A percentile compares a stretch with the other conserved stretches of the same genome.
These are phyloP conservation scores for Schoenoplectus triqueter DNA, from an alignment of 202 grass and related monocot genomes.

Conservation along the genomic window DNA sequence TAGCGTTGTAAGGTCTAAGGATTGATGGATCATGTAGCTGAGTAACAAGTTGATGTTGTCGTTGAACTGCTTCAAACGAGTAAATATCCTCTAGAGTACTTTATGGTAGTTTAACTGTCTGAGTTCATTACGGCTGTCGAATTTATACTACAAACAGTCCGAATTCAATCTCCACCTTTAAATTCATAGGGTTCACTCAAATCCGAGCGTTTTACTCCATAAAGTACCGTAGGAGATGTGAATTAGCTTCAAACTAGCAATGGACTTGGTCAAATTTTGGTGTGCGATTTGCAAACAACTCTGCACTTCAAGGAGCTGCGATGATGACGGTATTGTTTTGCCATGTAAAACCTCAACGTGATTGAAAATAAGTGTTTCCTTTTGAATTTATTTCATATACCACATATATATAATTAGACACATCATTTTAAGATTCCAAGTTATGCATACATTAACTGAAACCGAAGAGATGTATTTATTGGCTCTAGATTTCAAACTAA, in stretches of 20 bases:
- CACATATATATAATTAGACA: neutral
- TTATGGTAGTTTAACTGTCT: too few relatives aligned
- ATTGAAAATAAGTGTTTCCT: neutral
- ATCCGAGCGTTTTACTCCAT: too few relatives aligned
- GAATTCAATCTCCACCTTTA: too few relatives aligned
- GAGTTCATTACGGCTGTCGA: too few relatives aligned
- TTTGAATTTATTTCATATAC: neutral
- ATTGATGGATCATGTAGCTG: neutral
- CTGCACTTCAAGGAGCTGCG: neutral
- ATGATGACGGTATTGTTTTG: constrained; percentile 2
- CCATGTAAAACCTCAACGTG: neutral
- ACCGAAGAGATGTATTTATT: neutral
- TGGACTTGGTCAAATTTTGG: neutral
- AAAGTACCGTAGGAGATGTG: too few relatives aligned
- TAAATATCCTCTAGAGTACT: too few relatives aligned
- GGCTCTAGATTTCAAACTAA: neutral
- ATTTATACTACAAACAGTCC: too few relatives aligned
- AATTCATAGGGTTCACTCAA: too few relatives aligned
- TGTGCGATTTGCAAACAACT: neutral
- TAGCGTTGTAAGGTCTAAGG: neutral
- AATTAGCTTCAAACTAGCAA: neutral
- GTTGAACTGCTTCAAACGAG: too few relatives aligned
- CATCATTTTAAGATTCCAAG: neutral
- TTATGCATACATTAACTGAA: neutral
- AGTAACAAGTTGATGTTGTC: neutral